These are phyloP conservation scores for Fraxinus ornus DNA, from an alignment of 305 asterid species.

Conservation along the genomic window DNA sequence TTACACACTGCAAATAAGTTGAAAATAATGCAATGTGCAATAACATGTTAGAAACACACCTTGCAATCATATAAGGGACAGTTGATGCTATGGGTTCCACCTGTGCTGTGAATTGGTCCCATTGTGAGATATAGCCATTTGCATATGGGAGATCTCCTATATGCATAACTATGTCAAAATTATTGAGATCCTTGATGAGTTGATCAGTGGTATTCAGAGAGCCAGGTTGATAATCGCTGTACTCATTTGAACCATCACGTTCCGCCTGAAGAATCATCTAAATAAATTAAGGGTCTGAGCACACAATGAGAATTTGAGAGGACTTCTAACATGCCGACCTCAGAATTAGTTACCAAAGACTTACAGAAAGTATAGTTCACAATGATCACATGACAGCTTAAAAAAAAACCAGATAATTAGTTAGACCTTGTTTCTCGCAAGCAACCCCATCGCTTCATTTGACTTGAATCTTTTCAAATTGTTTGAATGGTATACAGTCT, in stretches of 20 bases:
- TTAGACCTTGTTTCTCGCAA: neutral
- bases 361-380: neutral
- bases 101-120: slow-evolving; percentile 66
- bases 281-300: neutral
- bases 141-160: slow-evolving; percentile 59
- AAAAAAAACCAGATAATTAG: neutral
- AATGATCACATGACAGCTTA: neutral
- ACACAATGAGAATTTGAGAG: neutral
- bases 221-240: slow-evolving; percentile 48
- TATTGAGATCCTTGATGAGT: slow-evolving; percentile 41
- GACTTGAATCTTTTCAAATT: neutral
- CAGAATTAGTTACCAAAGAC: neutral
- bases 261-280: slow-evolving; percentile 29
- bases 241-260: slow-evolving; percentile 56
- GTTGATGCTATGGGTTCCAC: slow-evolving; percentile 50
- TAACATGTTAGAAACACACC: slow-evolving; percentile 22
- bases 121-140: slow-evolving; percentile 56
- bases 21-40: neutral
- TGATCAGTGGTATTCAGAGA: slow-evolving; percentile 45
- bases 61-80: slow-evolving; percentile 55
- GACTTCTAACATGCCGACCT: neutral
- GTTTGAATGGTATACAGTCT: neutral
- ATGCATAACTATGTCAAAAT: slow-evolving; percentile 51
- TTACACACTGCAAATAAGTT: neutral
- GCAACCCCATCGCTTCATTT: neutral